Base-by-base conservation (phyloP, 345 rosid genomes). In the Eucalyptus erythrocorys region DNA sequence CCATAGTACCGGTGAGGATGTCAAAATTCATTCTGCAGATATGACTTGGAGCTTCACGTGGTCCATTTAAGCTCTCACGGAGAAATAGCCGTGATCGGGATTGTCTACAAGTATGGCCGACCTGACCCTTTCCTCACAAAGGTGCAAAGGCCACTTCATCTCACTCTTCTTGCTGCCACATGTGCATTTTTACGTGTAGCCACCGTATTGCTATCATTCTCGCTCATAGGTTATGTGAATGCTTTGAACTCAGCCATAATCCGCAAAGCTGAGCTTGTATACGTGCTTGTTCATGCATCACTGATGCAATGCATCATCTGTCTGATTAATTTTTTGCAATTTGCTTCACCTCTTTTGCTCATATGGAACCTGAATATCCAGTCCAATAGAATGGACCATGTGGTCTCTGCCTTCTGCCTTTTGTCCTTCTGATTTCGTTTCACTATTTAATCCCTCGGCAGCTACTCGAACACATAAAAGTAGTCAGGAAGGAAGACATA, bases 11-110 rank as follows among this genome's bases (percentile, higher is more conserved):
- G 9, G 26, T 76, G 47, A 76, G 59, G 43, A 51, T 53, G 68
- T 21, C n/a, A 21, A 86, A 51, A 27, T 53, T 86, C 45, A 4
- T 13, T 37, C 42, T 45, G 66, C 59, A 95, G 96, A 24, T 93
- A 91, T 22, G 92, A 87, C 3, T 3, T 94, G 91, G 99, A 97
- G 92, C 93, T 95, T 87, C 97, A 97, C 90, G 53, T 92, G 10
- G 93, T 97, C 93, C 97, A 96, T 86, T 4, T 2, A 42, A 93
- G 92, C 91, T 86, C 93, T 43, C 4, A 34, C 5, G 91, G 93
- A 48, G 85, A 88, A 86, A 48, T 61, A 55, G 97, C 98, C 34
- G 96, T 94, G 30, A 86, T 92, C 43, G 96, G 91, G 79, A 92
- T 94, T 89, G 90, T 95, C 86, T 97, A 91, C 89, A 71, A 90